Conservation (phyloP, 129 eudicot genomes). For the Tagetes erecta region DNA sequence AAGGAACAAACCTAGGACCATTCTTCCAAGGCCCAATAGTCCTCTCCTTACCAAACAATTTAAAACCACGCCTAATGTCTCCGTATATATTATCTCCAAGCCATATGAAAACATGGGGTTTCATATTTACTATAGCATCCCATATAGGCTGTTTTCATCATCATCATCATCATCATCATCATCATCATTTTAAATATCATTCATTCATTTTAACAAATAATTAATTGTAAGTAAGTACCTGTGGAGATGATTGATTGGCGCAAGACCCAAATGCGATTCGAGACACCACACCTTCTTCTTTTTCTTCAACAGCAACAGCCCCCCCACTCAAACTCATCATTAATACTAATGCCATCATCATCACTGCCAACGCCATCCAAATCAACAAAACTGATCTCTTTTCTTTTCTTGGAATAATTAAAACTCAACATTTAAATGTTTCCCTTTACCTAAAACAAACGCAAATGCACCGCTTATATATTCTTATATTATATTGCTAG, state of each 20-base stretch:
- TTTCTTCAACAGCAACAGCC: neutral
- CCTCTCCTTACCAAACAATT: slow-evolving; percentile 56
- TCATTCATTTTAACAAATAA: neutral
- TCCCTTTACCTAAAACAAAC: too few species aligned
- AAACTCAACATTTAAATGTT: too few species aligned
- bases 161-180: neutral
- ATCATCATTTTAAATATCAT: neutral
- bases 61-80: slow-evolving; percentile 54
- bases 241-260: slow-evolving; percentile 64
- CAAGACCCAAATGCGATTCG: slow-evolving; percentile 77
- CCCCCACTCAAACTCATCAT: slow-evolving; percentile 15
- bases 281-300: slow-evolving; percentile 26
- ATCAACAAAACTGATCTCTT: neutral
- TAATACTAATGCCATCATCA: slow-evolving; percentile 14
- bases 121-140: slow-evolving; percentile 50
- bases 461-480: too few species aligned
- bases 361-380: slow-evolving; percentile 3
- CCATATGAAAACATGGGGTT: slow-evolving; percentile 68
- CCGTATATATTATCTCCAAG: slow-evolving; percentile 75
- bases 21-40: slow-evolving; percentile 78
- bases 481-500: too few species aligned
- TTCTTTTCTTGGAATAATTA: too few species aligned
- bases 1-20: slow-evolving; percentile 57
- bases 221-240: slow-evolving; percentile 27
- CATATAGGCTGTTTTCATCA: slow-evolving; percentile 45